Evolutionary conservation across 176 grass and related monocot species (phyloP).

Genomic region (Oryza brachyantha): DNA sequence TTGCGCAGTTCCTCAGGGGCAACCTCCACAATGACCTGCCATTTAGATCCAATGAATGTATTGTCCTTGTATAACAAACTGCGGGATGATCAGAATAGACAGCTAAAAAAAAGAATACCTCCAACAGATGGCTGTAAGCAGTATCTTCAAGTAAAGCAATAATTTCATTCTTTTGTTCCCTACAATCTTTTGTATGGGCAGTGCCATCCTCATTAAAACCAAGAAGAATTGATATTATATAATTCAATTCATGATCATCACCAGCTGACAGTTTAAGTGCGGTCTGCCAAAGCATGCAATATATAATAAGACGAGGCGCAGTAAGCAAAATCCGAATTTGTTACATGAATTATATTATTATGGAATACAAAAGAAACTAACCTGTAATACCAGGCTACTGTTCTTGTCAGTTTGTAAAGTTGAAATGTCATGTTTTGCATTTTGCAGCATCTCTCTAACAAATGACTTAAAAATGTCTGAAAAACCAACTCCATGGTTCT

Average conservation of each 20-base stretch:
- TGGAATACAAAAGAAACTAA: constrained; percentile 26
- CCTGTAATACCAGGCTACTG: constrained; percentile 94
- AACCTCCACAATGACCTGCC: constrained; percentile 89
- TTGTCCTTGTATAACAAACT: neutral
- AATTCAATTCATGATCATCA: constrained; percentile 54
- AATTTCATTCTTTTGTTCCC: constrained; percentile 60
- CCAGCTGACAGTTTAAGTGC: constrained; percentile 67
- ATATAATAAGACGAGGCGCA: neutral
- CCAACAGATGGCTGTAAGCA: constrained; percentile 90
- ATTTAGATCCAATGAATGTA: constrained; percentile 31
- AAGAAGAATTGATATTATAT: constrained; percentile 70
- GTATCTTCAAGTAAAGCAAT: constrained; percentile 82
- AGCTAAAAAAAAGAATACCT: constrained; percentile 42
- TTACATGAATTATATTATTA: neutral
- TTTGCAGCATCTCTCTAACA: constrained; percentile 62
- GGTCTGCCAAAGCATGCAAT: constrained; percentile 44
- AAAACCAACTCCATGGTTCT: constrained; percentile 55
- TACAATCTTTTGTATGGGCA: constrained; percentile 28
- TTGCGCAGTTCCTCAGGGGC: constrained; percentile 67
- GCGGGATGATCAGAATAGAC: constrained; percentile 12
- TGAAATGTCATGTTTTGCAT: constrained; percentile 52
- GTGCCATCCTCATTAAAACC: constrained; percentile 39
- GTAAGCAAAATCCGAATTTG: neutral
- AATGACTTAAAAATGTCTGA: constrained; percentile 62
- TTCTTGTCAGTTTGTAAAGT: constrained; percentile 65